Conservation (phyloP, 2,329 filamentous ascomycete genomes). For the Claviceps sp. region DNA sequence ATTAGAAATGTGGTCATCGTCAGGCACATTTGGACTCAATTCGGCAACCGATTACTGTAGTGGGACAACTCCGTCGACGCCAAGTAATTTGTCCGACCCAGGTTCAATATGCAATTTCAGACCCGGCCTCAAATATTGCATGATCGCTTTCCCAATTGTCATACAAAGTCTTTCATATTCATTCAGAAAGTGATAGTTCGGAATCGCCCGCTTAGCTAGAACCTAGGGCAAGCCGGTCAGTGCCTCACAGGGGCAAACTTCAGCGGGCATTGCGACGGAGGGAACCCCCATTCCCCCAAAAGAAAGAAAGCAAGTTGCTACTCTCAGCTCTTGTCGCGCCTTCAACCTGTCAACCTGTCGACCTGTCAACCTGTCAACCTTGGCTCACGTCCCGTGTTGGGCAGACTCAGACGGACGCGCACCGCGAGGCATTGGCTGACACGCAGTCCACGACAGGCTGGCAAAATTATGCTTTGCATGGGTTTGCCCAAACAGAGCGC, state of each 20-base stretch:
- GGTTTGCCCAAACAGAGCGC: not conserved
- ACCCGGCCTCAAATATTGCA: not conserved
- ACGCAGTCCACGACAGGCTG: not conserved
- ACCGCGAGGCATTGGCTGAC: not conserved
- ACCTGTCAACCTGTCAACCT: not conserved
- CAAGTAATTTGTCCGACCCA: not conserved
- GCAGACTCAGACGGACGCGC: not conserved
- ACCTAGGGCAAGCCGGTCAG: not conserved
- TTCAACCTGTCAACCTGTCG: too few relatives aligned
- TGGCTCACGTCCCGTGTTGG: not conserved
- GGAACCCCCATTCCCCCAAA: not conserved
- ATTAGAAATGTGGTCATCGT: not conserved
- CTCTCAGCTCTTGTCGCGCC: too few relatives aligned
- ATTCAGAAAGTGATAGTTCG: not conserved
- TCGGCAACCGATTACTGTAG: not conserved
- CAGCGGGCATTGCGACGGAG: too few relatives aligned
- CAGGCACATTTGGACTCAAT: slow-evolving; percentile 1
- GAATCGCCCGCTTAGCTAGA: not conserved
- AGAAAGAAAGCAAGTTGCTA: not conserved
- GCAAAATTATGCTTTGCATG: slow-evolving; percentile 2
- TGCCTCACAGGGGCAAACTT: not conserved
- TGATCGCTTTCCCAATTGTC: not conserved
- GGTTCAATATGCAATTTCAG: not conserved
- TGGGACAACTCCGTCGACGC: not conserved
- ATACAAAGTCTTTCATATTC: not conserved